Conservation (phyloP, 2,329 filamentous ascomycete species). For the Alternaria rosae region DNA sequence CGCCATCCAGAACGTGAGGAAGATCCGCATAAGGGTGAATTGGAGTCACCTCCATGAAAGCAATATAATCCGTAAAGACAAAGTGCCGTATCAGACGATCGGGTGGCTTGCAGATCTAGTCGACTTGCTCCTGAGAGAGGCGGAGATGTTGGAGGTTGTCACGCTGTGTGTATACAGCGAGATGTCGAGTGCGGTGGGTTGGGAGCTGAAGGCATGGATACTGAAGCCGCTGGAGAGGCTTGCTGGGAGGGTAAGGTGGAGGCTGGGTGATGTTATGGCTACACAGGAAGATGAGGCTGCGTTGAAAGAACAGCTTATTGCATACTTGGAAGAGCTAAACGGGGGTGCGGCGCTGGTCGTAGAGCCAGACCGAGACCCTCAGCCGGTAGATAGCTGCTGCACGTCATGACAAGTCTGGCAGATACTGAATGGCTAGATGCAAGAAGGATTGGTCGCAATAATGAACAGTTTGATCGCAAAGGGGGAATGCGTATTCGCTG, state of each 20-base stretch:
- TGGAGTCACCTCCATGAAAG: too few species aligned
- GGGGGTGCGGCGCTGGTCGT: not conserved
- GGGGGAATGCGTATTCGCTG: too few species aligned
- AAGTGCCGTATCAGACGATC: not conserved
- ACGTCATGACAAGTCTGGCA: not conserved
- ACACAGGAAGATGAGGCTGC: not conserved
- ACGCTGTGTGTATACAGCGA: not conserved
- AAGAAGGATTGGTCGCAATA: not conserved
- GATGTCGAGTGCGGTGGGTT: not conserved
- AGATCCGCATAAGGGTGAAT: slow-evolving; percentile 8
- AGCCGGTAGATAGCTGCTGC: not conserved
- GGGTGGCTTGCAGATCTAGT: slow-evolving; percentile 19
- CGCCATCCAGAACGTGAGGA: slow-evolving; percentile 7
- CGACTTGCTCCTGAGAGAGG: slow-evolving; percentile 17
- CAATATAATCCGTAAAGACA: not conserved
- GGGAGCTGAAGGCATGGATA: slow-evolving; percentile 13
- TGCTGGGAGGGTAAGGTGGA: slow-evolving; percentile 9
- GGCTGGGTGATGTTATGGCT: slow-evolving; percentile 17
- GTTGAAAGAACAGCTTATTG: slow-evolving; percentile 4
- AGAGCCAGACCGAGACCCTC: not conserved
- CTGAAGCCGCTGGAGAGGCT: slow-evolving; percentile 16
- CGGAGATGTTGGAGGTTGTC: not conserved
- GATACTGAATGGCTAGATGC: not conserved
- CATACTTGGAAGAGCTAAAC: slow-evolving; percentile 1
- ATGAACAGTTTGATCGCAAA: not conserved